These are phyloP conservation scores for Pseudogymnoascus sp. DNA, from an alignment of 2,329 filamentous ascomycete genomes.

Conservation along the genomic window DNA sequence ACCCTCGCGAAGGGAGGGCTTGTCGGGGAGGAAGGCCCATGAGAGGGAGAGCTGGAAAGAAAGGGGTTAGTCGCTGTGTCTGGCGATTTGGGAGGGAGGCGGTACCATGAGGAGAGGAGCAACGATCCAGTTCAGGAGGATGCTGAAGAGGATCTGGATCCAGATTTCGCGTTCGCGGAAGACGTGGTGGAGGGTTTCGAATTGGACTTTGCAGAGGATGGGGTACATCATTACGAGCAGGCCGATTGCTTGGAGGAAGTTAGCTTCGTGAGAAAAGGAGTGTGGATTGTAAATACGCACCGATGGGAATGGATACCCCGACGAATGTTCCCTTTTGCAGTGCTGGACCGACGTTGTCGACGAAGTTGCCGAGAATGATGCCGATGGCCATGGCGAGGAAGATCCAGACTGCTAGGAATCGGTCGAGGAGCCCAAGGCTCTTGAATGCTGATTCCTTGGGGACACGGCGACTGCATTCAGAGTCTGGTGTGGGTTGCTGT, in stretches of 20 bases:
- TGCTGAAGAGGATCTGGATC: slow-evolving; percentile 70
- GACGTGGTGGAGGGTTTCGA: slow-evolving; percentile 62
- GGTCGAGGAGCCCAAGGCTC: slow-evolving; percentile 39
- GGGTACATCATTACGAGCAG: slow-evolving; percentile 92
- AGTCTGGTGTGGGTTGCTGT: neutral
- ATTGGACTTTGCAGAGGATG: slow-evolving; percentile 79
- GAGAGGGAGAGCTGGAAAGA: slow-evolving; percentile 44
- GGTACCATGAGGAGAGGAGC: slow-evolving; percentile 67
- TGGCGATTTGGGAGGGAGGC: neutral
- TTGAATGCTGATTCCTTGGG: neutral
- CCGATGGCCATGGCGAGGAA: slow-evolving; percentile 58
- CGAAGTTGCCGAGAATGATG: slow-evolving; percentile 56
- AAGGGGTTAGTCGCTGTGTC: neutral
- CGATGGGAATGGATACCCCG: slow-evolving; percentile 54
- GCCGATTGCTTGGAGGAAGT: slow-evolving; percentile 52
- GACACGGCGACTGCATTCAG: neutral
- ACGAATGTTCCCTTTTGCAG: slow-evolving; percentile 55
- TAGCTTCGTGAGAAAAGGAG: neutral
- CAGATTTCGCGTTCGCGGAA: slow-evolving; percentile 56
- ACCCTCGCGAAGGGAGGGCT: slow-evolving; percentile 50
- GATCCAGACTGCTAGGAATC: slow-evolving; percentile 50
- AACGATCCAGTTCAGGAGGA: slow-evolving; percentile 75
- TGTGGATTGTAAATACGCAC: slow-evolving; percentile 29
- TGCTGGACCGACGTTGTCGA: slow-evolving; percentile 43
- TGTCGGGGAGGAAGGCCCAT: slow-evolving; percentile 59